These are phyloP conservation scores for Secale cereale DNA, from an alignment of 176 grass and related monocot genomes.

Conservation along the genomic window DNA sequence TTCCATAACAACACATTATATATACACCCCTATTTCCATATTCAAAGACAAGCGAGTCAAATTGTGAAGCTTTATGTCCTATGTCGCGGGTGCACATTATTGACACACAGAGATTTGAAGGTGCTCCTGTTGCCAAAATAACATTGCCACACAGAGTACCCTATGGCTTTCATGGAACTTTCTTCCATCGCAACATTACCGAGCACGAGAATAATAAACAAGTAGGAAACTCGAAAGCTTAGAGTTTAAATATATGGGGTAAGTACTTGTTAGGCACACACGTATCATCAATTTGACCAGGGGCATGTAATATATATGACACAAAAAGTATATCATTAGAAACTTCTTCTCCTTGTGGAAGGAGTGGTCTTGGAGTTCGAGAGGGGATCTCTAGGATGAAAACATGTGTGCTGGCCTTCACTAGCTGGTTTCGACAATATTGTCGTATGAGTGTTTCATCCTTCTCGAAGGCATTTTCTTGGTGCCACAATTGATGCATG, in stretches of 20 bases:
- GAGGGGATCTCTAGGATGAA: background rate
- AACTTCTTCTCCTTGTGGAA: background rate
- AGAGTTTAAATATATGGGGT: too few relatives aligned
- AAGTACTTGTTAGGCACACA: too few relatives aligned
- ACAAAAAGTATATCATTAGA: too few relatives aligned
- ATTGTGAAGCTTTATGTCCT: background rate
- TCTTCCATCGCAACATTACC: background rate
- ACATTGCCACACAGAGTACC: constrained; percentile 40
- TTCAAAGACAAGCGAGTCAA: background rate
- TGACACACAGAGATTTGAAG: constrained; percentile 31
- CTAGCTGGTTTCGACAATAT: background rate
- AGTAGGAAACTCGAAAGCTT: too few relatives aligned
- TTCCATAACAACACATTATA: background rate
- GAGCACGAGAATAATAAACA: too few relatives aligned
- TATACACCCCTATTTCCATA: background rate
- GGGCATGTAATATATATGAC: too few relatives aligned
- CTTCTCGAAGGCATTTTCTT: background rate
- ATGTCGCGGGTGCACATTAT: constrained; percentile 35
- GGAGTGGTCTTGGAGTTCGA: background rate
- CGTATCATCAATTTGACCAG: too few relatives aligned
- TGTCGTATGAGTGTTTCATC: background rate
- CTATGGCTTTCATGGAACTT: constrained; percentile 50
- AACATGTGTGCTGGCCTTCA: background rate
- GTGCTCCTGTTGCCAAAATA: constrained; percentile 39
- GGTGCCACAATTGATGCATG: background rate